Evolutionary conservation across 164 flowering plant species (phyloP), one percentile per base, ranked within the genome.

Genomic region (Houttuynia cordata): DNA sequence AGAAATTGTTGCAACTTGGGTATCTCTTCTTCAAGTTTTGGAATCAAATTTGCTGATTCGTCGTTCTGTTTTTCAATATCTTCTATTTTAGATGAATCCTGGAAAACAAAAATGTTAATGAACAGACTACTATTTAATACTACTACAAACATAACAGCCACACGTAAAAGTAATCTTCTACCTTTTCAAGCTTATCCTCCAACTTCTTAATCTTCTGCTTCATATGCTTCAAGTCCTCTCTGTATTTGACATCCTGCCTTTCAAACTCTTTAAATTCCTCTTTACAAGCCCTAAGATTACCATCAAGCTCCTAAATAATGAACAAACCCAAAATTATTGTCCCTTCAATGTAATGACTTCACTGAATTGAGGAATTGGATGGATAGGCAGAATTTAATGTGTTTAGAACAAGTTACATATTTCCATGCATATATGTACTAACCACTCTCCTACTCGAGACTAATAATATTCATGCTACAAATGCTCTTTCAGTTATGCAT

Each of bases 251-350:
- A 76, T 93, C 95, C 78, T 84, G 95, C 76, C 97, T 82, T 73
- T 90, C 99, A 77, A 93, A 93, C 61, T 93, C 95, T 70, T 88
- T 90, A 58, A 93, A 90, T 67, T 83, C 82, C 51, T 90, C 94
- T 71, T 86, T 93, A 67, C 84, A 79, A 17, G 49, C 68, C 63
- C 75, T 75, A 24, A 88, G 81, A 10, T 68, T 74, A 70, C 64
- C 74, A 59, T 90, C 86, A 56, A 93, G 82, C 65, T 90, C 95
- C 96, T 90, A 39, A 30, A 50, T 10, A 15, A 13, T 54, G 40
- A 51, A 61, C 4, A 10, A 45, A 45, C 14, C 14, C 17, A 17
- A 45, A 41, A 17, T 10, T 17, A 14, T 45, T 17, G 17, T 12
- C 49, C 14, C 5, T 7, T 45, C 17, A 12, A 45, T 12, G 49